Evolutionary conservation across 1,284 basidiomycete species (phyloP).

Genomic region (Ceratobasidium papillatum): DNA sequence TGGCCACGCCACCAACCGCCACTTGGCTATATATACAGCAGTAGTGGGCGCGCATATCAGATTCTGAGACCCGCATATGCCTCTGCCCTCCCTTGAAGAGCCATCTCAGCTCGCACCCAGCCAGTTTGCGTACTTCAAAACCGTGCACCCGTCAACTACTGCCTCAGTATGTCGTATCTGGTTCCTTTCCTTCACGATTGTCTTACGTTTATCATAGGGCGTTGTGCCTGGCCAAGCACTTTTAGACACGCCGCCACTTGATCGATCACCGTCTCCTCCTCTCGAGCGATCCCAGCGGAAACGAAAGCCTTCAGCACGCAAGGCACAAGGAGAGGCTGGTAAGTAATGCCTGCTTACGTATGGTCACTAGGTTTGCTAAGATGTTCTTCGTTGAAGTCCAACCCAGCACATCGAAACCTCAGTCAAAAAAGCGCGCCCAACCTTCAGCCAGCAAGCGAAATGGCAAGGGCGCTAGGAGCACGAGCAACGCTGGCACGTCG

Average conservation of each 20-base stretch:
- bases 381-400: background rate
- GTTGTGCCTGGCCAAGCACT: conserved; percentile 9
- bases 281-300: conserved; percentile 14
- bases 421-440: background rate
- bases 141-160: background rate
- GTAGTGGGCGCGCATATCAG: background rate
- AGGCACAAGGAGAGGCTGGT: background rate
- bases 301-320: background rate
- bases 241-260: conserved; percentile 9
- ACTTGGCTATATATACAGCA: background rate
- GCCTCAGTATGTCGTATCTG: background rate
- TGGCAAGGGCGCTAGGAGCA: background rate
- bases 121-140: conserved; percentile 14
- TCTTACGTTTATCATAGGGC: background rate
- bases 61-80: background rate
- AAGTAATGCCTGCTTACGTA: background rate
- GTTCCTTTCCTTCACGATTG: background rate
- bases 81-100: background rate
- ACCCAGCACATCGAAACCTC: background rate
- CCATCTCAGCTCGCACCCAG: background rate
- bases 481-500: conserved; percentile 13
- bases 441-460: background rate
- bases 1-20: background rate
- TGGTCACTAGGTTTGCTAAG: background rate
- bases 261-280: background rate